Evolutionary conservation across 371 early-diverging fungal species (phyloP).

Genomic region (Cokeromyces recurvatus): DNA sequence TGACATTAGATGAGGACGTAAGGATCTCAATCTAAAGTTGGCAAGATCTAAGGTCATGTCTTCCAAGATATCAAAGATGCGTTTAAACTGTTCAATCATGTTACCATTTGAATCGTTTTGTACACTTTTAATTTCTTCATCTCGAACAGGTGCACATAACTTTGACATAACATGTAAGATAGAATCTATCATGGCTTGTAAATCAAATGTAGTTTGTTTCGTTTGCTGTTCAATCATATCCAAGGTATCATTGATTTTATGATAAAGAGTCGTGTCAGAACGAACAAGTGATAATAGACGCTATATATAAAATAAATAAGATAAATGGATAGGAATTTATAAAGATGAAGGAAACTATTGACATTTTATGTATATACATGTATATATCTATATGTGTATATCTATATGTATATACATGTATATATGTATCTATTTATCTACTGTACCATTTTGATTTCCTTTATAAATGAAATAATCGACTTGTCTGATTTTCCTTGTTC

Average conservation of each 20-base stretch:
- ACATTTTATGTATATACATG: too few species aligned
- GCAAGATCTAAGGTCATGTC: constrained; percentile 73
- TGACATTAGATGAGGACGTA: constrained; percentile 60
- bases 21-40: constrained; percentile 57
- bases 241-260: constrained; percentile 51
- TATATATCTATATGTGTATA: too few species aligned
- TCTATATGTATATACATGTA: too few species aligned
- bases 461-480: constrained; percentile 46
- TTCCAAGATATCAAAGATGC: constrained; percentile 43
- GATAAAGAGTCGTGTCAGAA: constrained; percentile 20
- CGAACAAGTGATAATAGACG: constrained; percentile 40
- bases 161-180: constrained; percentile 52
- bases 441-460: constrained; percentile 54
- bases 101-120: neutral
- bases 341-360: too few species aligned
- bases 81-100: constrained; percentile 5
- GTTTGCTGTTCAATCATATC: constrained; percentile 64
- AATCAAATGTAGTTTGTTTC: constrained; percentile 39
- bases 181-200: constrained; percentile 34
- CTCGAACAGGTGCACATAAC: constrained; percentile 76
- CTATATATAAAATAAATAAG: constrained; percentile 5
- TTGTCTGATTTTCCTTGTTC: constrained; percentile 32
- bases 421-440: too few species aligned
- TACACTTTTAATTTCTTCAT: constrained; percentile 49
- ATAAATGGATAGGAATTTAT: too few species aligned